Evolutionary conservation across 345 rosid species (phyloP), one percentile per base, ranked within the genome.

Genomic region (Alliaria petiolata): DNA sequence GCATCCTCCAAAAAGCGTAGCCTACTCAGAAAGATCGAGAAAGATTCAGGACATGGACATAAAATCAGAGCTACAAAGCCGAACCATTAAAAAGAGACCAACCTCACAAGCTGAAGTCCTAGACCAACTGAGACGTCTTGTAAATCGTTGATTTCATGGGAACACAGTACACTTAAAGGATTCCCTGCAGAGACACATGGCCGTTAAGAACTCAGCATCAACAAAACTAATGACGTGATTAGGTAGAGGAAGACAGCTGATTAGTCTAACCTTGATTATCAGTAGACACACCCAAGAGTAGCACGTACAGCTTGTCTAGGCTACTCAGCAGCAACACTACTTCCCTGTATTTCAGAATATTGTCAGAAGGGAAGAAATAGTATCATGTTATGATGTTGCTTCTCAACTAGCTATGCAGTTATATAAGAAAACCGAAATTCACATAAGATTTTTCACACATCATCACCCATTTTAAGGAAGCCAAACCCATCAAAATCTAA

Each of bases 71-170:
- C 16, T 52, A 58, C 62, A 46, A 40, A 51, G 12, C 6, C 65
- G 43, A 57, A 70, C 13, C 64, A 69, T 31, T 82, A 78, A 28
- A 47, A 53, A 36, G 44, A 60, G 46, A 80, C 89, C 63, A 70
- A 93, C 98, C 97, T 90, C 79, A 86, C 77, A 76, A 87, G 72
- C 82, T 89, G 98, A 78, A 90, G 91, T 68, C 96, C 91, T 46
- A 93, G 67, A 73, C 98, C 92, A 45, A 89, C 78, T 59, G 83
- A 67, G 60, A 90, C 80, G 63, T 85, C 88, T 76, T 77, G 77
- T 75, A 91, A 81, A 67, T 87, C 97, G 70, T 78, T 92, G 81
- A 83, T 71, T 72, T 55, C 77, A 79, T 89, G 92, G 74, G 84
- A 78, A 64, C 85, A 85, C 75, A 85, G 77, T 71, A 85, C 71